These are phyloP conservation scores for Ogataea ganodermae DNA, from an alignment of 805 yeast genomes.

Conservation along the genomic window DNA sequence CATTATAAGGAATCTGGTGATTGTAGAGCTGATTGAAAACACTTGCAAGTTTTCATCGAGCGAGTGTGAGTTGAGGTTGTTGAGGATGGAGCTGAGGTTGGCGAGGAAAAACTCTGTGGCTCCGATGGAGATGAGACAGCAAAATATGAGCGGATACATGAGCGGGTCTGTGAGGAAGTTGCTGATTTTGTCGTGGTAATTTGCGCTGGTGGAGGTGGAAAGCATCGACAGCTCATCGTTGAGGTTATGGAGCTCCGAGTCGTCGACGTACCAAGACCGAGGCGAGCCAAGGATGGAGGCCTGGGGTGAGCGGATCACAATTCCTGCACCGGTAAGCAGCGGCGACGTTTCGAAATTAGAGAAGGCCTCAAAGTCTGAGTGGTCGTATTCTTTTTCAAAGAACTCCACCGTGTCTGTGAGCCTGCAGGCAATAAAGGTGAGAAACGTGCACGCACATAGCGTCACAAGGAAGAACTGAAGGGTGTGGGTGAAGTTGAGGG, in stretches of 20 bases:
- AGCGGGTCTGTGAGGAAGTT: constrained; percentile 45
- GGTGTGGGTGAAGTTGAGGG: constrained; percentile 22
- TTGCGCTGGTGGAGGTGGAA: constrained; percentile 21
- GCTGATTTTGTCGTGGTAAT: constrained; percentile 16
- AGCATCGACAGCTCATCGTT: constrained; percentile 33
- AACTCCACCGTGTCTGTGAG: constrained; percentile 30
- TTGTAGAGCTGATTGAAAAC: constrained; percentile 64
- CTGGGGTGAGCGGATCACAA: constrained; percentile 31
- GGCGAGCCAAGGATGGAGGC: constrained; percentile 32
- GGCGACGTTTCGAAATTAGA: constrained; percentile 37
- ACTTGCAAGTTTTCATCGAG: constrained; percentile 29
- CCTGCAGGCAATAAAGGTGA: constrained; percentile 32
- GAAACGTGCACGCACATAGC: constrained; percentile 18
- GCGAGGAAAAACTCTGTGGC: constrained; percentile 86
- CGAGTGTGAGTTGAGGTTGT: constrained; percentile 20
- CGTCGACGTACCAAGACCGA: constrained; percentile 32
- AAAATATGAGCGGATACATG: constrained; percentile 63
- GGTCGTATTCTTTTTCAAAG: constrained; percentile 29
- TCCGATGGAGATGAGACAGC: constrained; percentile 72
- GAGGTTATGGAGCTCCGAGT: constrained; percentile 23
- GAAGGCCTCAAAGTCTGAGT: constrained; percentile 28
- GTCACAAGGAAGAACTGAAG: constrained; percentile 26
- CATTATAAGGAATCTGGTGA: constrained; percentile 68
- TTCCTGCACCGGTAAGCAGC: constrained; percentile 35
- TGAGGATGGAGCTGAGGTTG: constrained; percentile 61